These are phyloP conservation scores for Cytospora mali DNA, from an alignment of 2,329 filamentous ascomycete genomes.

Conservation along the genomic window DNA sequence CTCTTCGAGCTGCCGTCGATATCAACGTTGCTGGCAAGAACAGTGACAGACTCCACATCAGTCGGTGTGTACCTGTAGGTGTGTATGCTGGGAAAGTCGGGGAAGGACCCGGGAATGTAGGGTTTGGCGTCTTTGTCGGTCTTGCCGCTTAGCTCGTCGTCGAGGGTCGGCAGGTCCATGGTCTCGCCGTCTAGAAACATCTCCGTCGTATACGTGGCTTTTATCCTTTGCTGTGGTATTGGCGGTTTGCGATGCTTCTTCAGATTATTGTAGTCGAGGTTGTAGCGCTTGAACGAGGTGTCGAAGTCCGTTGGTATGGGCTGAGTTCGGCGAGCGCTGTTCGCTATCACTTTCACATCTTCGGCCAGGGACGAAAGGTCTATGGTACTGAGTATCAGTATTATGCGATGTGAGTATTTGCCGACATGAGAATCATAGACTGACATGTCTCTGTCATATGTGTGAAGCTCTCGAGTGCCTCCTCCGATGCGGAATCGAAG, in stretches of 20 bases:
- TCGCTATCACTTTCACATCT: slow-evolving; percentile 50
- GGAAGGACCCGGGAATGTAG: slow-evolving; percentile 62
- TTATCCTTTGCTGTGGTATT: slow-evolving; percentile 44
- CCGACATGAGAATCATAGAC: slow-evolving; percentile 32
- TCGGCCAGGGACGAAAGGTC: slow-evolving; percentile 54
- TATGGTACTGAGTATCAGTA: slow-evolving; percentile 35
- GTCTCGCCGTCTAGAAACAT: slow-evolving; percentile 42
- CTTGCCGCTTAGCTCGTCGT: slow-evolving; percentile 60
- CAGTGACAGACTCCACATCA: slow-evolving; percentile 39
- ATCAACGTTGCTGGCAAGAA: slow-evolving; percentile 32
- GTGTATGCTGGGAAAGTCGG: slow-evolving; percentile 65
- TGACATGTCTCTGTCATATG: slow-evolving; percentile 59
- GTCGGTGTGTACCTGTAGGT: slow-evolving; percentile 64
- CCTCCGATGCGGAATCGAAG: slow-evolving; percentile 56
- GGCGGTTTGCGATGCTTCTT: slow-evolving; percentile 60
- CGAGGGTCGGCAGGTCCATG: slow-evolving; percentile 49
- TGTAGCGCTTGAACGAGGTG: slow-evolving; percentile 52
- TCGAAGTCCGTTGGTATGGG: slow-evolving; percentile 62
- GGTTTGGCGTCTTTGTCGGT: slow-evolving; percentile 56
- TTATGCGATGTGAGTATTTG: neutral
- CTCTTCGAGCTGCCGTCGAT: slow-evolving; percentile 30
- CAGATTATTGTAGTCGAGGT: slow-evolving; percentile 54
- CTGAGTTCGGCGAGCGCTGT: slow-evolving; percentile 53
- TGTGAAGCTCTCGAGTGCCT: slow-evolving; percentile 62
- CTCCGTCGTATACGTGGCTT: slow-evolving; percentile 42